These are phyloP conservation scores for Athelia sp. DNA, from an alignment of 1,284 basidiomycete genomes.

Conservation along the genomic window DNA sequence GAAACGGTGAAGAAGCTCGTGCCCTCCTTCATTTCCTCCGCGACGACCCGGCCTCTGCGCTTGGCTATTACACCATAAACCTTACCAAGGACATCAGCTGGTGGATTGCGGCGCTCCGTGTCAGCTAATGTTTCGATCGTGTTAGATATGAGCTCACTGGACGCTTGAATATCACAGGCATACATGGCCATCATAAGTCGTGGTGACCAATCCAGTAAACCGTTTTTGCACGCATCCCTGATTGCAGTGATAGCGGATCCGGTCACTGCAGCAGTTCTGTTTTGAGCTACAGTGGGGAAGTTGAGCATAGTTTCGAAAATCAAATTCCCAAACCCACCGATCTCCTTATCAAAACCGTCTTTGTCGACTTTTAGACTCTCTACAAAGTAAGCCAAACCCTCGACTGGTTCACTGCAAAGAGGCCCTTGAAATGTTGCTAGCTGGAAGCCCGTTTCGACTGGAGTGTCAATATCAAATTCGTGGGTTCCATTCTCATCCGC, in stretches of 20 bases:
- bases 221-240: slow-evolving; percentile 85
- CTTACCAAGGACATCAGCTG: slow-evolving; percentile 96
- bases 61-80: slow-evolving; percentile 94
- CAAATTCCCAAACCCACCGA: slow-evolving; percentile 35
- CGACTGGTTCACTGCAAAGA: slow-evolving; percentile 91
- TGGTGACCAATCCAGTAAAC: slow-evolving; percentile 95
- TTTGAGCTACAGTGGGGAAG: slow-evolving; percentile 50
- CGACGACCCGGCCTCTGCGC: slow-evolving; percentile 86
- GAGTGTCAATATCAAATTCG: slow-evolving; percentile 66
- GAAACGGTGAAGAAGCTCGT: slow-evolving; percentile 93
- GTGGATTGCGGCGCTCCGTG: slow-evolving; percentile 4
- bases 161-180: slow-evolving; percentile 97
- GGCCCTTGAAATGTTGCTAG: slow-evolving; percentile 93
- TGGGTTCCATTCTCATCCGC: slow-evolving; percentile 17
- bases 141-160: slow-evolving; percentile 56
- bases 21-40: slow-evolving; percentile 99
- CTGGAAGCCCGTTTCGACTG: slow-evolving; percentile 93
- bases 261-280: slow-evolving; percentile 70
- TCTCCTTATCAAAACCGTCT: slow-evolving; percentile 58
- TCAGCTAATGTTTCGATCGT: not conserved
- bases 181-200: slow-evolving; percentile 98
- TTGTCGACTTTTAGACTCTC: slow-evolving; percentile 69
- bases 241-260: slow-evolving; percentile 88
- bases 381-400: slow-evolving; percentile 90
- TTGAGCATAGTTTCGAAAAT: slow-evolving; percentile 8